These are phyloP conservation scores for Ustilago xerochloae DNA, from an alignment of 1,284 basidiomycete genomes.

Conservation along the genomic window DNA sequence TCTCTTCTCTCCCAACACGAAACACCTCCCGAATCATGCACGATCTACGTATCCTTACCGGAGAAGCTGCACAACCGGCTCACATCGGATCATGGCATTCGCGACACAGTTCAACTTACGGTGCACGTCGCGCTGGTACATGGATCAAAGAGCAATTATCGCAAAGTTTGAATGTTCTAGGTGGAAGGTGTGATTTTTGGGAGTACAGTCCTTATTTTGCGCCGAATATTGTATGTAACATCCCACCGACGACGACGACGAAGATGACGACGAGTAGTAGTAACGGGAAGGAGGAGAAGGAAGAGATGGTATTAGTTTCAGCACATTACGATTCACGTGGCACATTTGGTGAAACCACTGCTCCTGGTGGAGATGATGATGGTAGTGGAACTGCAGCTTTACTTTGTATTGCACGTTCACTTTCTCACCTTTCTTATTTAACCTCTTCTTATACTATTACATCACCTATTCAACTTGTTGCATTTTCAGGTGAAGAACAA, in stretches of 20 bases:
- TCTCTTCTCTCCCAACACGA: conserved; percentile 28
- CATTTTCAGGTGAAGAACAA: conserved; percentile 69
- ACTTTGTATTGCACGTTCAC: conserved; percentile 59
- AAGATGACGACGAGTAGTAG: not conserved
- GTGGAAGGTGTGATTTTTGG: conserved; percentile 31
- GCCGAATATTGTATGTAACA: conserved; percentile 54
- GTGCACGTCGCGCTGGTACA: conserved; percentile 32
- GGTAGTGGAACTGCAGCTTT: conserved; percentile 53
- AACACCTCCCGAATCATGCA: conserved; percentile 14
- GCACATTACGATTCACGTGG: conserved; percentile 65
- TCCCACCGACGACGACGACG: not conserved
- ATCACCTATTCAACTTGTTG: conserved; percentile 61
- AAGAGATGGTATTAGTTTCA: conserved; percentile 60
- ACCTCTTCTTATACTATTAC: conserved; percentile 26
- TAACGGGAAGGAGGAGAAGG: not conserved
- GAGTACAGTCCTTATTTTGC: conserved; percentile 44
- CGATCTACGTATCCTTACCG: conserved; percentile 46
- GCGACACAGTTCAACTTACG: conserved; percentile 49
- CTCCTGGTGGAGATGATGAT: conserved; percentile 65
- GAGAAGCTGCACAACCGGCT: conserved; percentile 31
- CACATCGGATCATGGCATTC: conserved; percentile 28
- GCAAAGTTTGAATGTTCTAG: conserved; percentile 13
- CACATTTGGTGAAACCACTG: conserved; percentile 57
- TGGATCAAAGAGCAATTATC: conserved; percentile 46
- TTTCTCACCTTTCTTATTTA: conserved; percentile 48